Evolutionary conservation across 768 basidiomycete genomes (phyloP).

Genomic region (Obba rivulosa): DNA sequence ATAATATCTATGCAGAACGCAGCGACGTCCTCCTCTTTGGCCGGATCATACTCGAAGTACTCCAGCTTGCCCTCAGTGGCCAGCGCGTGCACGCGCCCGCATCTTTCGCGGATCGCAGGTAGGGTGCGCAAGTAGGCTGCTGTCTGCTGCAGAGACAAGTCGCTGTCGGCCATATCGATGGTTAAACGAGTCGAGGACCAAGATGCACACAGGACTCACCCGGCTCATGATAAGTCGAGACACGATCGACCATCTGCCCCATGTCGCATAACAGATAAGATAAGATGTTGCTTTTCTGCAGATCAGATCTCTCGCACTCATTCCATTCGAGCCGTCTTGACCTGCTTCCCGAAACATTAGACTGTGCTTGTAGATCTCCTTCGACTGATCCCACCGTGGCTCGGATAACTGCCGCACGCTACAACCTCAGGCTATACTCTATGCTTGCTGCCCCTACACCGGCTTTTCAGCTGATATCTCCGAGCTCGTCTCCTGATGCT

Average conservation of each 20-base stretch:
- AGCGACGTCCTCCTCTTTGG: conserved; percentile 63
- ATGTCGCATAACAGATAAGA: not conserved
- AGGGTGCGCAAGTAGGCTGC: conserved; percentile 77
- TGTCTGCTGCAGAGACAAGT: conserved; percentile 25
- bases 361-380: too few relatives aligned
- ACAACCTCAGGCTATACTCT: too few relatives aligned
- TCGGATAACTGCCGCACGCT: too few relatives aligned
- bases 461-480: too few relatives aligned
- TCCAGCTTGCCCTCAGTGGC: conserved; percentile 70
- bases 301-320: too few relatives aligned
- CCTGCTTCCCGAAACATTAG: too few relatives aligned
- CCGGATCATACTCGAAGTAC: conserved; percentile 83
- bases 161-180: too few relatives aligned
- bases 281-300: not conserved
- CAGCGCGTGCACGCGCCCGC: conserved; percentile 69
- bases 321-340: too few relatives aligned
- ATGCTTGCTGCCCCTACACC: too few relatives aligned
- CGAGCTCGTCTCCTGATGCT: too few relatives aligned
- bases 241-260: not conserved
- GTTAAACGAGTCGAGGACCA: not conserved
- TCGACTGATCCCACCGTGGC: too few relatives aligned
- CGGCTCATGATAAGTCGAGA: not conserved
- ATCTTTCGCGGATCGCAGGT: conserved; percentile 87
- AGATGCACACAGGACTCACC: not conserved
- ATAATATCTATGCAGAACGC: conserved; percentile 76